Base-by-base conservation (phyloP, 805 yeast species). In the Huiozyma naganishii region DNA sequence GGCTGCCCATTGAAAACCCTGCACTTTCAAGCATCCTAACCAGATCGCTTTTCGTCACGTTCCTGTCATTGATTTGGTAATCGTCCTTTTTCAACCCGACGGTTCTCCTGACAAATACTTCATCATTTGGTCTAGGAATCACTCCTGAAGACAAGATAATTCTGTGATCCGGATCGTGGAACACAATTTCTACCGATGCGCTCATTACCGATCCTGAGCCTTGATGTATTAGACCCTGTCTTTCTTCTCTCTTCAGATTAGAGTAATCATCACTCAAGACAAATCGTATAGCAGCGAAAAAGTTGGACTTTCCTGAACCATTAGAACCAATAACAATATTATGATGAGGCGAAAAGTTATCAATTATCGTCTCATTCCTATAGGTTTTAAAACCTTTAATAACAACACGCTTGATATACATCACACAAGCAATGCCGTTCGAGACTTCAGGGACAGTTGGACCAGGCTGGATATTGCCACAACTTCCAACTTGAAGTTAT, bases 241-340 rank as follows among this genome's bases (percentile, higher is more conserved):
- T 72, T 55, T 87, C 95, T 52, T 87, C 95, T 50, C 90, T 68
- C 27, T 80, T 70, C 80, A 89, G 73, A 58, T 86, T 83, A 3
- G 85, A 81, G 59, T 84, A 86, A 32, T 90, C 94, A 58, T 90
- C 97, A 39, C 95, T 81, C 17, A 92, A 63, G 8, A 88, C 97
- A 65, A 89, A 92, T 48, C 97, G 70, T 45, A 90, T 83, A 8
- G 98, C 97, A 11, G 95, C 88, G 62, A 90, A 92, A 65, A 90
- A 83, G 62, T 92, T 90, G 36, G 95, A 85, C 61, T 92, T 90
- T 7, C 98, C 98, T 7, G 95, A 84, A n/a, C 97, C 97, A 64
- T 89, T 89, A 41, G 95, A 68, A 2, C 97, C 97, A 30, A 89
- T 87, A 11, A 83, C 79, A 17, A 90, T 94, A 64, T 90, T 90